A percentile compares a stretch with the other conserved stretches of the same genome.
These are phyloP conservation scores for Sindora glabra DNA, from an alignment of 306 rosid genomes.

Conservation along the genomic window DNA sequence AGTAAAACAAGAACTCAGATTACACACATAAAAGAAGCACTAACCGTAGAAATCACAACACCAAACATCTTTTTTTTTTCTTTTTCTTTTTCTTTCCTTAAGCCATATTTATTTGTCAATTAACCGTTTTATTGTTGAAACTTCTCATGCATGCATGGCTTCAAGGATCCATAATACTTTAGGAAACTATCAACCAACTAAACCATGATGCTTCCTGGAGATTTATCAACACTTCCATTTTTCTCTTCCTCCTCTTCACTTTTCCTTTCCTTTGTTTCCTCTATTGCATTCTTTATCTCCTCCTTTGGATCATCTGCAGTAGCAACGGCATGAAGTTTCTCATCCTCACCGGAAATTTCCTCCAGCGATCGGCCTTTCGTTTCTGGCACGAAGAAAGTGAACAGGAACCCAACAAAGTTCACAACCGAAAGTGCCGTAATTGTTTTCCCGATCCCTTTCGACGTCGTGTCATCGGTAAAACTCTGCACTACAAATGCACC, in stretches of 20 bases:
- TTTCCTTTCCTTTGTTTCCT: no score
- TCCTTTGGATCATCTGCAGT: background rate
- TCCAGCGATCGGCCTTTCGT: conserved; percentile 25
- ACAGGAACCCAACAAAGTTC: conserved; percentile 13
- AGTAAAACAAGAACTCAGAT: no score
- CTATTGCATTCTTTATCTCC: background rate
- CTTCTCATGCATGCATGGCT: no score
- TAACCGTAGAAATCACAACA: no score
- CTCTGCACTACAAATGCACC: conserved; percentile 31
- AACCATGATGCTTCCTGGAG: background rate
- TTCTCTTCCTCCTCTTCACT: background rate
- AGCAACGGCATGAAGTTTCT: background rate
- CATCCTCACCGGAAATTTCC: conserved; percentile 20
- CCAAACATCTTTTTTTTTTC: no score
- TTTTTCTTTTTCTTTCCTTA: no score
- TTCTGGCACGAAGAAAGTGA: conserved; percentile 30
- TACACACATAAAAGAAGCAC: no score
- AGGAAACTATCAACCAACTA: background rate
- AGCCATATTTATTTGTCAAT: no score
- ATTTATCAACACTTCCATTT: background rate
- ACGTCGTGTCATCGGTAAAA: background rate
- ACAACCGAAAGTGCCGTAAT: conserved; percentile 14
- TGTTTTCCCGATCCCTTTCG: background rate
- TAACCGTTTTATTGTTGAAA: no score
- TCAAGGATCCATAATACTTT: no score